Base-by-base conservation (phyloP, 1,139 yeast species). In the Debaryomycetaceae sp. region DNA sequence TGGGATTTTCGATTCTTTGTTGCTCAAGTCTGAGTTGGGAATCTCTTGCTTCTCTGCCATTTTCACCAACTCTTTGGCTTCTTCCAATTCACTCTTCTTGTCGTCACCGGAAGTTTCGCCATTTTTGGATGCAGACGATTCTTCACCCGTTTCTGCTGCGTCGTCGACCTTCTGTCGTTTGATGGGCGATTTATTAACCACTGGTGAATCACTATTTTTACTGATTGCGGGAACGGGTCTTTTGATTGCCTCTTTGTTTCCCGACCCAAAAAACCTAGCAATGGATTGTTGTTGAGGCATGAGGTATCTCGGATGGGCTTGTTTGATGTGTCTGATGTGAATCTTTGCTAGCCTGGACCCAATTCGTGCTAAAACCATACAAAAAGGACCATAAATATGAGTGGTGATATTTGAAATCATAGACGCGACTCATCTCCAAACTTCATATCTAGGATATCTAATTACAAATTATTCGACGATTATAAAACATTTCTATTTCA, bases 261-360 rank as follows among this genome's bases (percentile, higher is more conserved):
- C 37, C 38, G 22, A 34, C 1, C 63, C 59, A 47, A 70, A 69
- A 47, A 70, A 70, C 20, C 73, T 55, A 5, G 65, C 69, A 37
- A 69, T 52, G 17, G 68, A 59, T 52, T 69, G 75, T 49, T 70
- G 75, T 49, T 65, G 72, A 7, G 68, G 64, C 73, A 68, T 68
- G 36, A 23, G 6, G 27, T 24, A 23, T 23, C 13, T 37, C 13
- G 13, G 14, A 37, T 9, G 22, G 11, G 11, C 9, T n/a, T 6
- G 33, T 23, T 6, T 23, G n/a, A 11, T 22, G 39, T 23, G 22
- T 22, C 14, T 37, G n/a, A 37, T 14, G 24, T 22, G n/a, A 9
- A 22, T 14, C 31, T 27, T 27, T 3, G 11, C 31, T 27, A 31
- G 31, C 17, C 39, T 37, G 11, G 5, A 13, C 7, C 33, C 39